A percentile compares a stretch with the other conserved stretches of the same genome.
phyloP scores from a whole-genome alignment of 2,329 filamentous ascomycete species.

The Alternaria burnsii region DNA sequence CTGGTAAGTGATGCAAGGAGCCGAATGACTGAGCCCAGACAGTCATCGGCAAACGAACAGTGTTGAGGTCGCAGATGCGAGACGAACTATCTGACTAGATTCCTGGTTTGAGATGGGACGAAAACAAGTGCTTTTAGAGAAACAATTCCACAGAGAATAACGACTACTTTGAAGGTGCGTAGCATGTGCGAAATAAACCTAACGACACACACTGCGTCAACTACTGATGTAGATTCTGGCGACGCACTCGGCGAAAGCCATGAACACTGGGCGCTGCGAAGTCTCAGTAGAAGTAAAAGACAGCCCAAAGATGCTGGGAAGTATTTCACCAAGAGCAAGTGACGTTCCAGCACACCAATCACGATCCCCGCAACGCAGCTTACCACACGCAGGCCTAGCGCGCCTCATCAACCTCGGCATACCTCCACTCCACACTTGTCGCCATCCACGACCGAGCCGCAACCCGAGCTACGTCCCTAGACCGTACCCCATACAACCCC shows the following conservation, averaged over 20 bases:
- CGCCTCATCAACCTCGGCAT: slow-evolving; percentile 15
- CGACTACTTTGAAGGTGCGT: not conserved
- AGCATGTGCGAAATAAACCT: not conserved
- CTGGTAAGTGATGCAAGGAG: too few species aligned
- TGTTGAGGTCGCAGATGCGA: too few species aligned
- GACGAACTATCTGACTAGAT: too few species aligned
- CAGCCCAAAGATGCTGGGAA: not conserved
- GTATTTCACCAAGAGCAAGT: not conserved
- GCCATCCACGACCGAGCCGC: slow-evolving; percentile 3
- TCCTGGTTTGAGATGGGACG: too few species aligned
- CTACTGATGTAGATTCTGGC: not conserved
- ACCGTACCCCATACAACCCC: not conserved
- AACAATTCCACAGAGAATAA: not conserved
- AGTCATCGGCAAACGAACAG: too few species aligned
- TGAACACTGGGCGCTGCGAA: not conserved
- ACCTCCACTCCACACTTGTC: slow-evolving; percentile 4
- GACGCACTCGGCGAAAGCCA: not conserved
- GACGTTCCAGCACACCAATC: slow-evolving; percentile 11
- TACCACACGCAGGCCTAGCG: not conserved
- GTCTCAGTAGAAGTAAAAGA: not conserved
- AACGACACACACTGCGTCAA: not conserved
- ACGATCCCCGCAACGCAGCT: slow-evolving; percentile 3
- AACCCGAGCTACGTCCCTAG: not conserved
- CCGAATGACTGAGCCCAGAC: too few species aligned
- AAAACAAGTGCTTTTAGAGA: too few species aligned